phyloP scores from a whole-genome alignment of 306 rosid species.

The Sicyos baderoa region DNA sequence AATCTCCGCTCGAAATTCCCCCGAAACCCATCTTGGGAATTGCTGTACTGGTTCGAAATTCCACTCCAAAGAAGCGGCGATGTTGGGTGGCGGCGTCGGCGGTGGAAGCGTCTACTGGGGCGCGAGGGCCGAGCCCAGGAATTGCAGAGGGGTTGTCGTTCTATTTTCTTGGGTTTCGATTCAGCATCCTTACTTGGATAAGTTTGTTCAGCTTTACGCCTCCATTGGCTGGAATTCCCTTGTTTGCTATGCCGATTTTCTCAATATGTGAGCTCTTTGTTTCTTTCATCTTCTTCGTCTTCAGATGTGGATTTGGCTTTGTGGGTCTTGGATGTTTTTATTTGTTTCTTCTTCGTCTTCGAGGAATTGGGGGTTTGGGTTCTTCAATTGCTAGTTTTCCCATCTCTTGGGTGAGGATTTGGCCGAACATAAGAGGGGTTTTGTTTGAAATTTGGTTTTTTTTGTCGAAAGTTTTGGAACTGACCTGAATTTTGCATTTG shows the following conservation, averaged over 20 bases:
- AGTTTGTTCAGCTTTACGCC: slow-evolving; percentile 57
- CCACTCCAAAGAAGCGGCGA: slow-evolving; percentile 16
- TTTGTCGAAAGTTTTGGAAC: background rate
- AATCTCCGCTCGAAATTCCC: background rate
- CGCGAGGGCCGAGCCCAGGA: slow-evolving; percentile 37
- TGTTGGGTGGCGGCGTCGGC: slow-evolving; percentile 34
- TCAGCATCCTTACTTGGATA: slow-evolving; percentile 37
- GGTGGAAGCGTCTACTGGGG: slow-evolving; percentile 62
- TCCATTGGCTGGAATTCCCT: slow-evolving; percentile 87
- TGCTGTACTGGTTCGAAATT: background rate
- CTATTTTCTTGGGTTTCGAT: slow-evolving; percentile 86
- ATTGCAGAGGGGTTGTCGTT: slow-evolving; percentile 65
- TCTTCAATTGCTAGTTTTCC: background rate
- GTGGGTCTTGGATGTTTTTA: background rate
- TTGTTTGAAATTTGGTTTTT: no score
- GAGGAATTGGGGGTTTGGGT: background rate
- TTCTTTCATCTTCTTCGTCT: background rate
- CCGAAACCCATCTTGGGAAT: background rate
- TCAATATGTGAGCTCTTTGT: slow-evolving; percentile 51
- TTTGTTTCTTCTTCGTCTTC: background rate
- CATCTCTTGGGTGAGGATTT: background rate
- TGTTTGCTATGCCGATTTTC: slow-evolving; percentile 68
- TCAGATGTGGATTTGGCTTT: background rate
- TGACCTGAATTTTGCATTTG: background rate
- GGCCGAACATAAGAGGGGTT: background rate